Evolutionary conservation across 169 alveolate genomes (phyloP), one percentile per base, ranked within the genome.

Genomic region (Plasmodium vivax): DNA sequence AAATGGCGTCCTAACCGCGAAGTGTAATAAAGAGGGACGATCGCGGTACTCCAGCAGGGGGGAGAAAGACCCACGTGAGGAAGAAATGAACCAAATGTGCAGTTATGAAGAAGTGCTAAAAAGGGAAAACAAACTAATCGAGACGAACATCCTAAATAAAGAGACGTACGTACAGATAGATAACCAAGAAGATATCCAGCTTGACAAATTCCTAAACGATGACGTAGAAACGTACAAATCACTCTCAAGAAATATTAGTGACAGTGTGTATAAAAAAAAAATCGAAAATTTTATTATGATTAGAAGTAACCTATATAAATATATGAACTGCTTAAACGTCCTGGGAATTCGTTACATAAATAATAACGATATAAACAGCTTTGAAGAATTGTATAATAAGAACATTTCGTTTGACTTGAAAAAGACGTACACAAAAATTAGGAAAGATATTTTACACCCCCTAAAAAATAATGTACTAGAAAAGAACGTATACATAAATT

Each of bases 371-470:
- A 90, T 92, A 93, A 38, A 74, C 8, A 93, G 90, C 74, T n/a
- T 88, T 32, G 84, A 74, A 58, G 92, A 58, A 8, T 12, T 84
- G 54, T 72, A 74, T 43, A 84, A 82, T 72, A 72, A 83, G 30
- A 88, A 94, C 68, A 43, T 74, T 56, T 62, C 92, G 34, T 77
- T 82, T 14, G 92, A 90, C 79, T 75, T 82, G 34, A 87, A 91
- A 81, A 85, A 83, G 79, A 83, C 93, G 2, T 95, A 81, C 32
- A 82, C 92, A 34, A 92, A 93, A 84, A 74, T 82, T 34, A 62
- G 92, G 73, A 84, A 95, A 82, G 95, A 82, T 79, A 92, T 90
- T 79, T 92, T 74, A 92, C 93, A 83, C 68, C 93, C 95, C n/a
- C 83, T 93, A 77, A 92, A 84, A 95, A 82, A 92, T 41, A 68